Evolutionary conservation across 164 flowering plant species (phyloP).

Genomic region (Umbilicus rupestris): DNA sequence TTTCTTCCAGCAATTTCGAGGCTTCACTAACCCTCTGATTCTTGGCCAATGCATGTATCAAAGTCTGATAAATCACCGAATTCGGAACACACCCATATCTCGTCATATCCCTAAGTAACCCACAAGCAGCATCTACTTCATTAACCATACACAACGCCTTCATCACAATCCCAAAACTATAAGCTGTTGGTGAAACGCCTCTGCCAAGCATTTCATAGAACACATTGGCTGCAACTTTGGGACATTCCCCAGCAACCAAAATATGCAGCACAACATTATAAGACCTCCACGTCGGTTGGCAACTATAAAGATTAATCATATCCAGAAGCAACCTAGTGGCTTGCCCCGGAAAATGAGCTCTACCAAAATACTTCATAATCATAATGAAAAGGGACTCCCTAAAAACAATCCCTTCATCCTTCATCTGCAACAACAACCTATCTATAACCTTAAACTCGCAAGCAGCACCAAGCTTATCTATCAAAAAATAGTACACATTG

Average conservation of each 20-base stretch:
- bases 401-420: conserved; percentile 60
- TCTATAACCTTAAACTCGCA: conserved; percentile 51
- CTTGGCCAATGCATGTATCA: conserved; percentile 64
- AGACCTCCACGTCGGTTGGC: conserved; percentile 65
- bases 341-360: conserved; percentile 70
- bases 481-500: conserved; percentile 54
- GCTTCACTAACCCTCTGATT: conserved; percentile 52
- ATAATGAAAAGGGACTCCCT: conserved; percentile 58
- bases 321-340: conserved; percentile 64
- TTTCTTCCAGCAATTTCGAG: conserved; percentile 63
- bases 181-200: conserved; percentile 59
- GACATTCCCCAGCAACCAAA: conserved; percentile 55
- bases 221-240: conserved; percentile 46
- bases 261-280: conserved; percentile 72
- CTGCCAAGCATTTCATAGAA: conserved; percentile 66
- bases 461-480: conserved; percentile 61
- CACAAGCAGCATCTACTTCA: conserved; percentile 68
- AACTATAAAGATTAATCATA: conserved; percentile 51
- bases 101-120: conserved; percentile 75
- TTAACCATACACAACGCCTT: conserved; percentile 63
- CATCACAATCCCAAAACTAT: conserved; percentile 62
- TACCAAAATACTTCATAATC: conserved; percentile 74
- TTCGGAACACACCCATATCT: conserved; percentile 87
- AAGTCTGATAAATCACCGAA: conserved; percentile 66
- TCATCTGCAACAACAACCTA: conserved; percentile 62